phyloP scores from a whole-genome alignment of 495 filamentous ascomycete genomes.

The Tuber brumale region DNA sequence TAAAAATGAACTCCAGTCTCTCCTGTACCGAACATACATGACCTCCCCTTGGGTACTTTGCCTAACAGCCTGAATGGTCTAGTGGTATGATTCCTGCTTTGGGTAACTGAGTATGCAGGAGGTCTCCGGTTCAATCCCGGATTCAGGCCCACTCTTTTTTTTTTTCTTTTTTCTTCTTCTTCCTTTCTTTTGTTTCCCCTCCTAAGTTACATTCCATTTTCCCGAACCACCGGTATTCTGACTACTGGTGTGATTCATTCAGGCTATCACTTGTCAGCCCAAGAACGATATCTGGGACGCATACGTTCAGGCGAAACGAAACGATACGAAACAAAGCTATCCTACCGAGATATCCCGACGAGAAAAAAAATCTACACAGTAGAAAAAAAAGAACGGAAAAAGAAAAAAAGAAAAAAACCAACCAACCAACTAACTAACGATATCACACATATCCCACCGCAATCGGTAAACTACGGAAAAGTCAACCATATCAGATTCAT shows the following conservation, averaged over 20 bases:
- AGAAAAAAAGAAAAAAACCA: not conserved
- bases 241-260: too few relatives aligned
- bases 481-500: too few relatives aligned
- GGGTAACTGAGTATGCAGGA: constrained; percentile 19
- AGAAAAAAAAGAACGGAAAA: not conserved
- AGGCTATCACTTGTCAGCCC: too few relatives aligned
- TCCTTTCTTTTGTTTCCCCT: not conserved
- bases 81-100: constrained; percentile 31
- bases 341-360: not conserved
- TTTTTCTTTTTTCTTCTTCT: not conserved
- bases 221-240: too few relatives aligned
- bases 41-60: not conserved
- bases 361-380: not conserved
- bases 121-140: constrained; percentile 30
- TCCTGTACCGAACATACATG: not conserved
- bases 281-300: not conserved
- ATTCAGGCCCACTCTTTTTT: constrained; percentile 13
- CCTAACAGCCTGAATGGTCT: constrained; percentile 10
- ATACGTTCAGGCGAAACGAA: not conserved
- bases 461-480: too few relatives aligned
- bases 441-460: too few relatives aligned
- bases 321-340: not conserved
- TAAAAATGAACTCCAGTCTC: not conserved
- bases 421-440: not conserved
- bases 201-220: too few relatives aligned